Conservation (phyloP, 2,329 filamentous ascomycete species). For the Aureobasidium sp. region DNA sequence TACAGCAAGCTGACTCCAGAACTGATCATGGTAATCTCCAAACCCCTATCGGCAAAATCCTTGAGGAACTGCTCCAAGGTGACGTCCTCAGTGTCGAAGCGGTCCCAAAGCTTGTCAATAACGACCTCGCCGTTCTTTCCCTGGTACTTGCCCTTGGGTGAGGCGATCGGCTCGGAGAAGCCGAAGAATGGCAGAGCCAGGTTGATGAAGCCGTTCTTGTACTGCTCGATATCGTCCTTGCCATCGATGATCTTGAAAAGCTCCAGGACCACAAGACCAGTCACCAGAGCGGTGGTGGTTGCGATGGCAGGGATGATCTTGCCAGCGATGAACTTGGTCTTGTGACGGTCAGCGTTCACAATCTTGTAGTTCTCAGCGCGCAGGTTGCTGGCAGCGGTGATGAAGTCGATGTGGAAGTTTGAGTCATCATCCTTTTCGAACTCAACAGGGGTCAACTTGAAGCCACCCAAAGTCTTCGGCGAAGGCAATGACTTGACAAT, state of each 20-base stretch:
- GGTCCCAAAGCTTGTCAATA: slow-evolving; percentile 96
- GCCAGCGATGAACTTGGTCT: slow-evolving; percentile 98
- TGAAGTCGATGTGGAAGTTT: slow-evolving; percentile 98
- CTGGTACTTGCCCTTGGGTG: slow-evolving; percentile 83
- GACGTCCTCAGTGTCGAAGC: slow-evolving; percentile 82
- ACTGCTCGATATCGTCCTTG: slow-evolving; percentile 94
- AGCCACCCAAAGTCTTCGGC: slow-evolving; percentile 72
- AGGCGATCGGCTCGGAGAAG: slow-evolving; percentile 93
- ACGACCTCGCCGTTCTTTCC: slow-evolving; percentile 68
- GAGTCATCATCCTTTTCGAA: slow-evolving; percentile 99
- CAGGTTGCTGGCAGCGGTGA: slow-evolving; percentile 91
- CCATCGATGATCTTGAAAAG: slow-evolving; percentile 95
- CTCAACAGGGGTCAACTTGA: slow-evolving; percentile 84
- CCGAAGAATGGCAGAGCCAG: slow-evolving; percentile 94
- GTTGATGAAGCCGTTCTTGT: slow-evolving; percentile 99
- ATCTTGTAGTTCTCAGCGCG: slow-evolving; percentile 98
- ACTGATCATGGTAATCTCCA: slow-evolving; percentile 85
- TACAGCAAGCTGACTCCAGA: slow-evolving; percentile 95
- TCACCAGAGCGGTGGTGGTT: slow-evolving; percentile 91
- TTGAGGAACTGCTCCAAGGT: slow-evolving; percentile 77
- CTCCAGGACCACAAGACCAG: slow-evolving; percentile 84
- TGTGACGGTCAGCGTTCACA: slow-evolving; percentile 81
- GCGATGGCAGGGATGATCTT: slow-evolving; percentile 99
- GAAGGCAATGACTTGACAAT: slow-evolving; percentile 66
- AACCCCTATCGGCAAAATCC: slow-evolving; percentile 69